A percentile compares a stretch with the other conserved stretches of the same genome.
Evolutionary conservation across 2,329 filamentous ascomycete species (phyloP).

Genomic region (Fusarium brachygibbosum): DNA sequence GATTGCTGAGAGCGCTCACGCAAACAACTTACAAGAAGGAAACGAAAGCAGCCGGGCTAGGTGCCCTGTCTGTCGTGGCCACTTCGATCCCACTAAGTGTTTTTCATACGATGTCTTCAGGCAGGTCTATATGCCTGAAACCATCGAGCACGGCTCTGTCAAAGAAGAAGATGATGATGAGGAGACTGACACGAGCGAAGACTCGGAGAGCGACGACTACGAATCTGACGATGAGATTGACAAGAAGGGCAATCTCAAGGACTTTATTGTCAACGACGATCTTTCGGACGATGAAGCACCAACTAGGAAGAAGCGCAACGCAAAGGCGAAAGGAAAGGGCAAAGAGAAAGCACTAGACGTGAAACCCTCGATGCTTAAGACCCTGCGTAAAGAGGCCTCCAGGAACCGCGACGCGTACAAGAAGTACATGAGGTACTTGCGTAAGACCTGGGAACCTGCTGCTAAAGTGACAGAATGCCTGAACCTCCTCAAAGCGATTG

Average conservation of each 20-base stretch:
- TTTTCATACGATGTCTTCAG: conserved; percentile 82
- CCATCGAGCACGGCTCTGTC: conserved; percentile 56
- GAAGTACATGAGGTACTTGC: conserved; percentile 77
- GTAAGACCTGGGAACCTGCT: conserved; percentile 78
- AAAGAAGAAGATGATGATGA: conserved; percentile 55
- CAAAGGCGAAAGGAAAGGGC: conserved; percentile 51
- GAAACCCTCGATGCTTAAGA: conserved; percentile 69
- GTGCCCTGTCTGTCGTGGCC: conserved; percentile 82
- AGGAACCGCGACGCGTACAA: conserved; percentile 74
- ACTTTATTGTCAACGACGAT: conserved; percentile 66
- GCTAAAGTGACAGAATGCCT: conserved; percentile 87
- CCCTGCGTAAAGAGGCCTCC: conserved; percentile 74
- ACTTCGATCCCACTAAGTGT: conserved; percentile 75
- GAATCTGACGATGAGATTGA: conserved; percentile 53
- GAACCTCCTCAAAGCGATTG: conserved; percentile 77
- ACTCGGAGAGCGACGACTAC: conserved; percentile 51
- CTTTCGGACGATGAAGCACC: conserved; percentile 48
- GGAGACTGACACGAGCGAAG: conserved; percentile 46
- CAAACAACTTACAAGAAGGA: conserved; percentile 69
- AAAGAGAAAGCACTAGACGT: conserved; percentile 61
- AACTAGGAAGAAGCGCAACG: conserved; percentile 42
- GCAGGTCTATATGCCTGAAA: conserved; percentile 75
- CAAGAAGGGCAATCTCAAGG: conserved; percentile 60
- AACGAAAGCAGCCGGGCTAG: conserved; percentile 69
- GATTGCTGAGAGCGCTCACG: conserved; percentile 72